A percentile compares a stretch with the other conserved stretches of the same genome.
Conservation (phyloP, 106 monocot species). For the Allium fistulosum region DNA sequence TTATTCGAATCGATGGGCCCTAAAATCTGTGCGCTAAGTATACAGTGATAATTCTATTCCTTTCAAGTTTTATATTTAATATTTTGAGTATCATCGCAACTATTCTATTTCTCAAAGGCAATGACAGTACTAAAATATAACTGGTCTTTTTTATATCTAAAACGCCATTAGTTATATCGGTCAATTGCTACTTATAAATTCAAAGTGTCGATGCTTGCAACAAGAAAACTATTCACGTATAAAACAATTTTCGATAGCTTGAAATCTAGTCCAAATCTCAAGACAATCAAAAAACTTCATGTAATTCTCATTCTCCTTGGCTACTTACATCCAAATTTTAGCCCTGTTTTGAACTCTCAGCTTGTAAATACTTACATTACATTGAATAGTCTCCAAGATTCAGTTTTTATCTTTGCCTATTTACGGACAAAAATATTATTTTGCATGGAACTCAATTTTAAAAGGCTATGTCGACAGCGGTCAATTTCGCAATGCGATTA, state of each 20-base stretch:
- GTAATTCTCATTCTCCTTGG: conserved; percentile 1
- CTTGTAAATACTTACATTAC: conserved; percentile 6
- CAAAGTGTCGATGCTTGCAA: background rate
- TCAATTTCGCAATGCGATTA: conserved; percentile 17
- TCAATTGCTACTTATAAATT: too few species aligned
- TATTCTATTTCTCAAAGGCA: too few species aligned
- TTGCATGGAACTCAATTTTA: conserved; percentile 14
- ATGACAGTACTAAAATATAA: too few species aligned
- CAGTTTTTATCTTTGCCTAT: background rate
- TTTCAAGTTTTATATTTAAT: too few species aligned
- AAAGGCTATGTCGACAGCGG: conserved; percentile 9
- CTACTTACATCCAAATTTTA: conserved; percentile 5
- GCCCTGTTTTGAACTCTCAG: conserved; percentile 5
- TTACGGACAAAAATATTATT: conserved; percentile 7
- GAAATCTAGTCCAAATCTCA: conserved; percentile 3
- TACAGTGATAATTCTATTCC: too few species aligned
- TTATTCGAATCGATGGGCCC: too few species aligned
- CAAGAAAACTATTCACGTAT: background rate
- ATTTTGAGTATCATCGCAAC: too few species aligned
- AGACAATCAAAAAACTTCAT: conserved; percentile 1
- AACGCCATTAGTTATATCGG: too few species aligned
- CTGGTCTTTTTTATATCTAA: too few species aligned
- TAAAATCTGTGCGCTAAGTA: too few species aligned
- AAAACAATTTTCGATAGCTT: conserved; percentile 1
- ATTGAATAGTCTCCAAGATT: background rate